phyloP scores from a whole-genome alignment of 768 basidiomycete genomes.

The Podaxis mareebaensis region DNA sequence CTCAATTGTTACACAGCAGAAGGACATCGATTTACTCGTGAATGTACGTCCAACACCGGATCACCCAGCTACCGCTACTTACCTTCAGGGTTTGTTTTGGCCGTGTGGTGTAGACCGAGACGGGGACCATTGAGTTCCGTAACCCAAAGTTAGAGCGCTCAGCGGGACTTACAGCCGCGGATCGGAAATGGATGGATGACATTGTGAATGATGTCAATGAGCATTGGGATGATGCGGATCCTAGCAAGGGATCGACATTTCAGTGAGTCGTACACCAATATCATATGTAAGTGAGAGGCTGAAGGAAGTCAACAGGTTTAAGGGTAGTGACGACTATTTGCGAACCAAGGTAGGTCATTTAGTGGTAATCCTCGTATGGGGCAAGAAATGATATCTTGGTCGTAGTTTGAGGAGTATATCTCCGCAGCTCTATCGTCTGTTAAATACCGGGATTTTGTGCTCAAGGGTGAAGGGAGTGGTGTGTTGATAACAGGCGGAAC shows the following conservation, averaged over 20 bases:
- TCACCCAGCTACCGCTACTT: background rate
- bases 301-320: slow-evolving; percentile 58
- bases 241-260: slow-evolving; percentile 55
- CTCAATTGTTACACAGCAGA: slow-evolving; percentile 90
- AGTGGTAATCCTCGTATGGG: background rate
- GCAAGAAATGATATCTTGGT: background rate
- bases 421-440: slow-evolving; percentile 84
- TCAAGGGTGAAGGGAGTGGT: slow-evolving; percentile 62
- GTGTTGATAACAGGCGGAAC: slow-evolving; percentile 70
- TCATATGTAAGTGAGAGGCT: background rate
- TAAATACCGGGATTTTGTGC: slow-evolving; percentile 85
- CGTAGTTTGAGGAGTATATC: slow-evolving; percentile 92
- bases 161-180: slow-evolving; percentile 83
- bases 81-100: background rate
- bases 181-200: slow-evolving; percentile 98
- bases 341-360: slow-evolving; percentile 65
- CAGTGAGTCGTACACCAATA: slow-evolving; percentile 46
- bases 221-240: slow-evolving; percentile 69
- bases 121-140: slow-evolving; percentile 82
- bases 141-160: slow-evolving; percentile 79
- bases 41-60: slow-evolving; percentile 52
- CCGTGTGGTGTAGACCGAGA: slow-evolving; percentile 67
- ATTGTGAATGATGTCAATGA: slow-evolving; percentile 85
- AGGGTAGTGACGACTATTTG: slow-evolving; percentile 95
- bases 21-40: slow-evolving; percentile 87